A percentile compares a stretch with the other conserved stretches of the same genome.
Evolutionary conservation across 805 yeast genomes (phyloP).

Genomic region (Nakazawaea pomicola): DNA sequence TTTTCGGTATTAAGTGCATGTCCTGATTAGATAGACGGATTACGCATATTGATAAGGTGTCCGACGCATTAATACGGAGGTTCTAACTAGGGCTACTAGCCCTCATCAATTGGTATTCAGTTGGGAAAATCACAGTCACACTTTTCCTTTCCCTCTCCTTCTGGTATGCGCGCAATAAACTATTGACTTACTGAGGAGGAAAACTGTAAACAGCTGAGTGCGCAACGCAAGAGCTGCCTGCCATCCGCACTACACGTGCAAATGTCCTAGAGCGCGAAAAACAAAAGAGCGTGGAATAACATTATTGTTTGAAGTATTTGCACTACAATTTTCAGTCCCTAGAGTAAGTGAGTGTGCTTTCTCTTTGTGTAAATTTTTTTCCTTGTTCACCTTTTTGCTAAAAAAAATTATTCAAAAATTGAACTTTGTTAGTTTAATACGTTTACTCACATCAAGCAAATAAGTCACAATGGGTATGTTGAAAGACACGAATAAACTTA

Average conservation of each 20-base stretch:
- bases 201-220: no score
- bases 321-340: no score
- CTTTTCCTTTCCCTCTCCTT: no score
- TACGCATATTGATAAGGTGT: not conserved
- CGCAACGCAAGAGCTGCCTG: no score
- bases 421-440: not conserved
- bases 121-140: not conserved
- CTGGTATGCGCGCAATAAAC: no score
- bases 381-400: not conserved
- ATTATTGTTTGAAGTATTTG: no score
- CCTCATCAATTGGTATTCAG: not conserved
- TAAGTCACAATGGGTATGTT: slow-evolving; percentile 14
- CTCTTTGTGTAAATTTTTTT: slow-evolving; percentile 1
- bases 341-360: no score
- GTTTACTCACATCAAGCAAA: slow-evolving; percentile 6
- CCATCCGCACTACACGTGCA: no score
- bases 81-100: not conserved
- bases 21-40: slow-evolving; percentile 10
- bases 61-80: slow-evolving; percentile 8
- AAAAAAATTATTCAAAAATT: no score
- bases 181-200: no score
- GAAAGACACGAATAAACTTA: not conserved
- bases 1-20: not conserved
- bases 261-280: no score
- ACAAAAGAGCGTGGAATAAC: no score